Evolutionary conservation across 768 basidiomycete genomes (phyloP).

Genomic region (Tricholoma sp.): DNA sequence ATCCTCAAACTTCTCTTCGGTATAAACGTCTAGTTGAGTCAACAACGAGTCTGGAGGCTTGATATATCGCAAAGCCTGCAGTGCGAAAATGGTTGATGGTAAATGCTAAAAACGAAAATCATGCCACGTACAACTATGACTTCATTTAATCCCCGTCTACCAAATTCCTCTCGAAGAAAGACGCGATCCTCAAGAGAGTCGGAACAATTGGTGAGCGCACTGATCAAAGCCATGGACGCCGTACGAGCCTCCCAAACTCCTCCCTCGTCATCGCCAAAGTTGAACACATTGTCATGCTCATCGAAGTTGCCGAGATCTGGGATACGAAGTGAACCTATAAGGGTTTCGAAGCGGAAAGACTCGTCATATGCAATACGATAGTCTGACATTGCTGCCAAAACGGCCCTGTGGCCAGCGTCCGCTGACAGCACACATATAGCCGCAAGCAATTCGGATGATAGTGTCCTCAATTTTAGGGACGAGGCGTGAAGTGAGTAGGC

Average conservation of each 20-base stretch:
- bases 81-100: neutral
- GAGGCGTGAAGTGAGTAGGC: conserved; percentile 63
- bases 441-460: conserved; percentile 74
- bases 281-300: conserved; percentile 24
- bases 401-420: conserved; percentile 64
- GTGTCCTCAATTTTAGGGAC: conserved; percentile 62
- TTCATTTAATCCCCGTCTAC: conserved; percentile 78
- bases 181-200: conserved; percentile 77
- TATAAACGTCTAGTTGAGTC: conserved; percentile 77
- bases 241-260: conserved; percentile 79
- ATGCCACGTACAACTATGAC: conserved; percentile 63
- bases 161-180: conserved; percentile 76
- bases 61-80: conserved; percentile 67
- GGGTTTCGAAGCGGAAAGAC: conserved; percentile 71
- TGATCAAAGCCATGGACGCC: conserved; percentile 72
- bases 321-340: conserved; percentile 59
- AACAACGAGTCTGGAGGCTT: conserved; percentile 66
- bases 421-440: conserved; percentile 76
- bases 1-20: conserved; percentile 88
- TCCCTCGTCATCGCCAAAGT: conserved; percentile 49
- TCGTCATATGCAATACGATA: conserved; percentile 69
- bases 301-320: conserved; percentile 39
- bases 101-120: neutral
- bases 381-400: conserved; percentile 77
- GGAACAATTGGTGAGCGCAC: conserved; percentile 72